These are phyloP conservation scores for Xylariaceae sp. DNA, from an alignment of 2,329 filamentous ascomycete genomes.

Conservation along the genomic window DNA sequence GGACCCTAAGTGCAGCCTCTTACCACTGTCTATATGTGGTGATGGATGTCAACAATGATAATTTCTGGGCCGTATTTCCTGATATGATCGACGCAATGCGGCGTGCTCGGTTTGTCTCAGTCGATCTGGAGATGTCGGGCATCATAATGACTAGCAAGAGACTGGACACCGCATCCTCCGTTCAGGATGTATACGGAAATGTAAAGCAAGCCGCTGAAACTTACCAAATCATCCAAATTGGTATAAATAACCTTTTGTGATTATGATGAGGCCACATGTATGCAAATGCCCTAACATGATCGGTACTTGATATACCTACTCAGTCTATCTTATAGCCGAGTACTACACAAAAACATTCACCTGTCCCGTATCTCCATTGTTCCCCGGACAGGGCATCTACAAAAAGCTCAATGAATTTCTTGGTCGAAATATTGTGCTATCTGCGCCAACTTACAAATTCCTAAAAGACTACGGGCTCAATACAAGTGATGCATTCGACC, in stretches of 20 bases:
- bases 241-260: slow-evolving; percentile 28
- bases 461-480: slow-evolving; percentile 23
- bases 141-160: slow-evolving; percentile 12
- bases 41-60: slow-evolving; percentile 24
- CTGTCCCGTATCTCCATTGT: slow-evolving; percentile 27
- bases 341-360: slow-evolving; percentile 27
- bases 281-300: neutral
- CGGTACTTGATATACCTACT: too few species aligned
- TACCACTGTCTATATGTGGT: neutral
- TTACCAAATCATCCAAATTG: slow-evolving; percentile 32
- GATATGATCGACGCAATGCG: slow-evolving; percentile 25
- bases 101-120: slow-evolving; percentile 26
- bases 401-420: slow-evolving; percentile 15
- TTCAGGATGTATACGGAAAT: slow-evolving; percentile 22
- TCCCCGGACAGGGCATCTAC: slow-evolving; percentile 9
- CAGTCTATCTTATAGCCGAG: slow-evolving; percentile 2
- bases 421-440: slow-evolving; percentile 23
- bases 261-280: slow-evolving; percentile 9
- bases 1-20: too few species aligned
- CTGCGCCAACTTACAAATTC: slow-evolving; percentile 27
- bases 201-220: slow-evolving; percentile 24
- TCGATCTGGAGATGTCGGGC: slow-evolving; percentile 37
- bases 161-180: neutral
- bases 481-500: slow-evolving; percentile 18
- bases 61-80: slow-evolving; percentile 27